A percentile compares a stretch with the other conserved stretches of the same genome.
phyloP scores from a whole-genome alignment of 305 asterid species.

The Solanum hybrid region DNA sequence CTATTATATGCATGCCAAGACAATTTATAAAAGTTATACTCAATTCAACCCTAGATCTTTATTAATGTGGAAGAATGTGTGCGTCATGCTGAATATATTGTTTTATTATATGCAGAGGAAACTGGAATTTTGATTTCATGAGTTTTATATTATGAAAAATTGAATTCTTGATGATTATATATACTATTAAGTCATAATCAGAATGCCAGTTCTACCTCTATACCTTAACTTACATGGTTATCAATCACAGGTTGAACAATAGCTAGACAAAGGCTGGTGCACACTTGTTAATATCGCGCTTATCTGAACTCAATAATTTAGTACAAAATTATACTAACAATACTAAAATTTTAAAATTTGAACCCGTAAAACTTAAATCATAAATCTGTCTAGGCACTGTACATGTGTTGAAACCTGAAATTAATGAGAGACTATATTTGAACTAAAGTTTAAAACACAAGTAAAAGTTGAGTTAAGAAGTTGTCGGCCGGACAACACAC shows the following conservation, averaged over 20 bases:
- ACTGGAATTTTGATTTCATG: not conserved
- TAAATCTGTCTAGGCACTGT: accelerated
- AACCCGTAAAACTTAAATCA: not conserved
- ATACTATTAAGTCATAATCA: not conserved
- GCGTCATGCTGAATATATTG: not conserved
- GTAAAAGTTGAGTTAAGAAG: not conserved
- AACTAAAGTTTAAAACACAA: not conserved
- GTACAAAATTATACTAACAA: no score
- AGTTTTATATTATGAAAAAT: not conserved
- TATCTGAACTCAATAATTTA: not conserved
- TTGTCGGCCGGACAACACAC: not conserved
- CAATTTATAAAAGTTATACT: not conserved
- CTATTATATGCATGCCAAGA: not conserved
- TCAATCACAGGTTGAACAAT: not conserved
- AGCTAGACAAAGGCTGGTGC: not conserved
- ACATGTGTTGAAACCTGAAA: not conserved
- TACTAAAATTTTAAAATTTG: not conserved
- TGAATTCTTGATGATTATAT: not conserved
- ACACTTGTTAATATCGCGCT: not conserved
- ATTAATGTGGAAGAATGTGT: not conserved
- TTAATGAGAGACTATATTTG: not conserved
- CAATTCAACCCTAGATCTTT: not conserved
- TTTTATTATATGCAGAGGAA: no score
- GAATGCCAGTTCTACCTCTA: not conserved
- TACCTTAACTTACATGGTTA: not conserved